Conservation (phyloP, 768 basidiomycete species). For the Hygrocybe coccinea region DNA sequence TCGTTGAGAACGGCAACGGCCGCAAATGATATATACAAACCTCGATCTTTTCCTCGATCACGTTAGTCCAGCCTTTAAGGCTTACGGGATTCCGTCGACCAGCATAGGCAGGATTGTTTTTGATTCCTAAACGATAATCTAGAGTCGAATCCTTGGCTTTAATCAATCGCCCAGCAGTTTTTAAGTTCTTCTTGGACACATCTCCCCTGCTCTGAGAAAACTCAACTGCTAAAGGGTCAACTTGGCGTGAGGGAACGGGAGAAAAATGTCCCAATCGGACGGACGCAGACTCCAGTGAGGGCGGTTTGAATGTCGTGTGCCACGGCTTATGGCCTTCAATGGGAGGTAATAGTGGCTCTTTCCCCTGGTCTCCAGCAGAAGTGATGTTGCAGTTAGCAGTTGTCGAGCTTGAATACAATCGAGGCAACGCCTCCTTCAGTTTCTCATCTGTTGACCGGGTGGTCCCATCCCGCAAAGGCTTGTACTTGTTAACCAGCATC, state of each 20-base stretch:
- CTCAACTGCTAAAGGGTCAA: conserved; percentile 27
- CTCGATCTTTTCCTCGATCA: conserved; percentile 80
- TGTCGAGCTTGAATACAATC: conserved; percentile 12
- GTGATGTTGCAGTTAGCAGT: conserved; percentile 3
- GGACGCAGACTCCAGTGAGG: conserved; percentile 48
- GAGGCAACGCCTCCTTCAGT: conserved; percentile 46
- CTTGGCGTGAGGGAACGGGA: conserved; percentile 15
- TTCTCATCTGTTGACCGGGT: conserved; percentile 64
- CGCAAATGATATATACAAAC: conserved; percentile 33
- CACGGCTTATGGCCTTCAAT: conserved; percentile 59
- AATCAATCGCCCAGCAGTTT: conserved; percentile 52
- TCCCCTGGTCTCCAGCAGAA: conserved; percentile 40
- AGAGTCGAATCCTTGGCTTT: conserved; percentile 67
- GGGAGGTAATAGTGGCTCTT: conserved; percentile 51
- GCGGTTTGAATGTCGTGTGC: conserved; percentile 63
- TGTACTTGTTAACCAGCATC: conserved; percentile 86
- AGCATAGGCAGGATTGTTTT: conserved; percentile 19
- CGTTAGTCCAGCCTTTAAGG: conserved; percentile 68
- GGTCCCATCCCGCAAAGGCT: conserved; percentile 62
- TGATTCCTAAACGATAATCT: conserved; percentile 68
- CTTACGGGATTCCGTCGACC: conserved; percentile 51
- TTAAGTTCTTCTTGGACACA: conserved; percentile 48
- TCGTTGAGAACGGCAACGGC: background rate
- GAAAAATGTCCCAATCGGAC: conserved; percentile 48
- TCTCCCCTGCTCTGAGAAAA: conserved; percentile 37